Percentiles rank a stretch among this genome's conserved stretches.
Conservation (phyloP, 192 early-diverging fungal genomes). For the Podila clonocystis region DNA sequence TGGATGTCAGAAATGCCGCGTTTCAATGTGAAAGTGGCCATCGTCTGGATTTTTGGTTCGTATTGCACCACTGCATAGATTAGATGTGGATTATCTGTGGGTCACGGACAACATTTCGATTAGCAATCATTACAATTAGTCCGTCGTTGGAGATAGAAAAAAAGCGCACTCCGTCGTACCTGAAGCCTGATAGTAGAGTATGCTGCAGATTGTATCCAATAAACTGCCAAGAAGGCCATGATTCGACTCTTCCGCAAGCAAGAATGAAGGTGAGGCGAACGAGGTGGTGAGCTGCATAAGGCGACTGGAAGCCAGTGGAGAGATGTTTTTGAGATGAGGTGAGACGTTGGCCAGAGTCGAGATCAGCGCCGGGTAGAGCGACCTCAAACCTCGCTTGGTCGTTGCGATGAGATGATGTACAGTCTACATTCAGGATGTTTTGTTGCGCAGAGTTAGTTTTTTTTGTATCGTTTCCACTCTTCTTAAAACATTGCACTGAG, state of each 20-base stretch:
- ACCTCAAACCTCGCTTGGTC: conserved; percentile 69
- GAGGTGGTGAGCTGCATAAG: conserved; percentile 79
- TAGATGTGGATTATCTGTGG: conserved; percentile 77
- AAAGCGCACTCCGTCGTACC: conserved; percentile 46
- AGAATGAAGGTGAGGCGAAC: conserved; percentile 80
- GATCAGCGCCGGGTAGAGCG: conserved; percentile 82
- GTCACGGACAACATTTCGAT: neutral
- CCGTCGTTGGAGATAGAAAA: neutral
- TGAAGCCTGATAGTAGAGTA: conserved; percentile 86
- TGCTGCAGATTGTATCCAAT: conserved; percentile 83
- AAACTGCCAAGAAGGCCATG: conserved; percentile 78
- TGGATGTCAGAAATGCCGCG: conserved; percentile 70
- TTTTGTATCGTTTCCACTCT: no score
- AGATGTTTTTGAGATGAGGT: conserved; percentile 81
- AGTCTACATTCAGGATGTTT: conserved; percentile 57
- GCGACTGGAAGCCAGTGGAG: conserved; percentile 75
- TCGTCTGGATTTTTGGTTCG: conserved; percentile 73
- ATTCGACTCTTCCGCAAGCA: conserved; percentile 83
- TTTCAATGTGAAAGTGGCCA: conserved; percentile 74
- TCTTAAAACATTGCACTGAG: conserved; percentile 2
- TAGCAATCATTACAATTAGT: neutral
- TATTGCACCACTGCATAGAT: conserved; percentile 84
- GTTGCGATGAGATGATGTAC: conserved; percentile 80
- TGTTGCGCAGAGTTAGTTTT: neutral
- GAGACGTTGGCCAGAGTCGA: conserved; percentile 85